Evolutionary conservation across 1,284 basidiomycete species (phyloP), one percentile per base, ranked within the genome.

Genomic region (Tremellales sp.): DNA sequence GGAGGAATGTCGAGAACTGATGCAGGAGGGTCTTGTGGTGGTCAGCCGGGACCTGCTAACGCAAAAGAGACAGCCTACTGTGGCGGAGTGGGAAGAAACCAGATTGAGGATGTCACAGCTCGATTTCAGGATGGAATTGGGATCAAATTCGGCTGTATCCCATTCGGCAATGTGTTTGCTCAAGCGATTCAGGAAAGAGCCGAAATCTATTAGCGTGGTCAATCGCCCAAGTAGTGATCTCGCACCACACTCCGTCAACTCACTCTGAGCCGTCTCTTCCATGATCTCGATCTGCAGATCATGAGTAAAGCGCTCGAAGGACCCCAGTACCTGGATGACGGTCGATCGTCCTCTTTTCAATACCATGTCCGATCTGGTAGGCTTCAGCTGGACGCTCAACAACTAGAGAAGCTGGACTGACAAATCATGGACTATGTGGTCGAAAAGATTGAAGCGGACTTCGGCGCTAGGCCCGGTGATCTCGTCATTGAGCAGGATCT

Each of bases 91-190:
- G 0, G 45, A 13, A 4, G 59, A 49, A 2, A 47, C 48, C 2
- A 59, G 52, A 21, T 48, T 35, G 14, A 67, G 48, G 1, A 63
- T 16, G 0, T 18, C 19, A 6, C 47, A 46, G 40, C 56, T 55
- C 9, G 44, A 48, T 16, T 39, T 40, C 32, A 71, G 34, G 1
- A 59, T 39, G 0, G 59, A 53, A 32, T 68, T 63, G 9, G 67
- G 63, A 43, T 68, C 58, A 22, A 66, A 66, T 5, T 57, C 53
- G 1, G 43, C 29, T 4, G 51, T 33, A 39, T 58, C 51, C 57
- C 59, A 68, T 21, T 69, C 65, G 9, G 56, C 56, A 2, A 64
- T 53, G 24, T 61, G 58, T 48, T 66, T 68, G 37, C 54, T 48
- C 1, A 69, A 46, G 6, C 59, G 51, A n/a, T 45, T 50, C 18